phyloP scores from a whole-genome alignment of 108 stramenopile species.

The Fragilariopsis cylindrus region DNA sequence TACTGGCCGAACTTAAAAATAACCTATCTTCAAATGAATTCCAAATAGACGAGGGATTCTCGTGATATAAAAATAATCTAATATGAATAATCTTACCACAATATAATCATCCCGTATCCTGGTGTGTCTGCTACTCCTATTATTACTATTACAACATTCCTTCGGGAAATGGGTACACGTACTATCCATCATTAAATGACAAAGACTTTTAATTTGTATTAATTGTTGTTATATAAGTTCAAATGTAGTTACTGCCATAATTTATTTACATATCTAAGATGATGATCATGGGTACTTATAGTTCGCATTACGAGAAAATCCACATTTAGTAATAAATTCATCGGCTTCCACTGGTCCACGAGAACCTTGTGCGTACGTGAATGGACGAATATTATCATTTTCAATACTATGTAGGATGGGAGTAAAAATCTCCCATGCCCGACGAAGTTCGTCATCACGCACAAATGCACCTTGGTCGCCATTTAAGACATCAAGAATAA shows the following conservation, averaged over 20 bases:
- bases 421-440: conserved; percentile 96
- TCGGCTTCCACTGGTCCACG: conserved; percentile 89
- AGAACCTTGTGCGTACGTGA: conserved; percentile 78
- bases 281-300: background rate
- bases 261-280: too few relatives aligned
- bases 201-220: too few relatives aligned
- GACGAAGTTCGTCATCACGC: conserved; percentile 91
- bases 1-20: conserved; percentile 26
- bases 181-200: too few relatives aligned
- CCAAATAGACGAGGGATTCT: too few relatives aligned
- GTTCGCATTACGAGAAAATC: conserved; percentile 5
- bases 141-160: too few relatives aligned
- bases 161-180: too few relatives aligned
- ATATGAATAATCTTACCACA: too few relatives aligned
- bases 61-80: too few relatives aligned
- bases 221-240: too few relatives aligned
- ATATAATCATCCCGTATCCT: too few relatives aligned
- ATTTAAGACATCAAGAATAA: conserved; percentile 93
- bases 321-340: conserved; percentile 41
- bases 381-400: conserved; percentile 62
- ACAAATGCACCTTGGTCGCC: conserved; percentile 94
- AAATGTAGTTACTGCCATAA: too few relatives aligned
- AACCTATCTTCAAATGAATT: background rate
- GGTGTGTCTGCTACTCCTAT: too few relatives aligned
- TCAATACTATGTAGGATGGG: conserved; percentile 92